Conservation (phyloP, 306 rosid genomes). For the Morella rubra region DNA sequence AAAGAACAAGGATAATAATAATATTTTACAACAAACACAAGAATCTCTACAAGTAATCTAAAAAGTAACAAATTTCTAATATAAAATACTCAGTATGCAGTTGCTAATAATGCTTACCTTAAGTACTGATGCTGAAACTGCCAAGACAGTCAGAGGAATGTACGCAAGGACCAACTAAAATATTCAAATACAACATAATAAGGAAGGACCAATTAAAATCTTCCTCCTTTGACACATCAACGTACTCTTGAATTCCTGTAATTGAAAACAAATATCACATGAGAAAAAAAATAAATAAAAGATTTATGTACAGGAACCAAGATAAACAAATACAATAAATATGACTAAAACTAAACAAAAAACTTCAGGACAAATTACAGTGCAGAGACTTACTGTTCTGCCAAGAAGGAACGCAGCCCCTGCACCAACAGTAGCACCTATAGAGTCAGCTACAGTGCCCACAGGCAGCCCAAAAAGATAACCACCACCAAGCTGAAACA, state of each 20-base stretch:
- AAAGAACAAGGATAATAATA: too few relatives aligned
- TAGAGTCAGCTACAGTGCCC: slow-evolving; percentile 79
- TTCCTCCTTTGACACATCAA: too few relatives aligned
- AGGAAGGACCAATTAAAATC: too few relatives aligned
- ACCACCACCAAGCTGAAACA: slow-evolving; percentile 88
- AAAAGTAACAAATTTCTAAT: too few relatives aligned
- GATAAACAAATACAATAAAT: slow-evolving; percentile 19
- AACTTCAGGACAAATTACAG: slow-evolving; percentile 6
- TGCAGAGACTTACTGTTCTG: slow-evolving; percentile 66
- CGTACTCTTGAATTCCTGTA: too few relatives aligned
- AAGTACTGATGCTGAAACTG: slow-evolving; percentile 88
- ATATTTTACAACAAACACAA: too few relatives aligned
- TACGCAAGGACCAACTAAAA: slow-evolving; percentile 51
- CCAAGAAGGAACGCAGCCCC: slow-evolving; percentile 87
- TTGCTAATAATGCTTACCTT: slow-evolving; percentile 44
- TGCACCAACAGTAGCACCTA: slow-evolving; percentile 84
- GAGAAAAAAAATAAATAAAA: too few relatives aligned
- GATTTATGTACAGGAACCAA: slow-evolving; percentile 40
- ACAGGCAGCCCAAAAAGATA: slow-evolving; percentile 85
- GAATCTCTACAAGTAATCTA: too few relatives aligned
- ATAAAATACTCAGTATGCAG: background rate
- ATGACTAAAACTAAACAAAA: slow-evolving; percentile 18
- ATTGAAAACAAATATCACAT: too few relatives aligned
- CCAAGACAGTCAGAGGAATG: slow-evolving; percentile 83
- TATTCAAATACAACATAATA: too few relatives aligned